These are phyloP conservation scores for Pythium scleroteichum DNA, from an alignment of 352 stramenopile species.

Conservation along the genomic window DNA sequence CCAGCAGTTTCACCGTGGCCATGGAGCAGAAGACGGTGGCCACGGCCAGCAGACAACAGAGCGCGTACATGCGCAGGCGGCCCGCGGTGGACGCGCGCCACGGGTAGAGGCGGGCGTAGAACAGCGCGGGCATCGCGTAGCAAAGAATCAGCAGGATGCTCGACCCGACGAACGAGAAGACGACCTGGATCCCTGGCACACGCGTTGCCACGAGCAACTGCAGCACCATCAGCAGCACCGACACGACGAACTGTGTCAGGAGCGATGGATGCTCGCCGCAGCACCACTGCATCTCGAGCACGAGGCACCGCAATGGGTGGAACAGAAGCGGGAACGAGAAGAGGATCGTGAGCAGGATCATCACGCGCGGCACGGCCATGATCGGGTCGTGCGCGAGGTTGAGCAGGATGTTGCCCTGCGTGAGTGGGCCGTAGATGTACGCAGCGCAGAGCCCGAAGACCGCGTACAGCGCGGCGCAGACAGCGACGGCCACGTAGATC, in stretches of 20 bases:
- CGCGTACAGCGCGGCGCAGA: conserved; percentile 60
- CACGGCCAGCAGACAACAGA: conserved; percentile 36
- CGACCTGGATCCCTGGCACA: conserved; percentile 38
- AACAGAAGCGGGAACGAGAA: conserved; percentile 79
- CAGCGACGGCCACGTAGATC: conserved; percentile 42
- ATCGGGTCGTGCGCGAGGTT: conserved; percentile 73
- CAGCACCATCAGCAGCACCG: conserved; percentile 26
- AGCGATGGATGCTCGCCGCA: conserved; percentile 25
- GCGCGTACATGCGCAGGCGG: conserved; percentile 30
- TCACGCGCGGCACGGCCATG: conserved; percentile 66
- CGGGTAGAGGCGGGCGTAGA: conserved; percentile 50
- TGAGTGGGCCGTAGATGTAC: conserved; percentile 60
- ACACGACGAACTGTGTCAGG: conserved; percentile 34
- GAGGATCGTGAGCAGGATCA: conserved; percentile 71
- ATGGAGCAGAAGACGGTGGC: conserved; percentile 58
- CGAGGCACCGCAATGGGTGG: conserved; percentile 62
- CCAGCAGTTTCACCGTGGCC: conserved; percentile 44
- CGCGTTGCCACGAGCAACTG: conserved; percentile 27
- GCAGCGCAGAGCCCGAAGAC: conserved; percentile 61
- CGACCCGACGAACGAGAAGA: conserved; percentile 77
- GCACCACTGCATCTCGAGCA: conserved; percentile 54
- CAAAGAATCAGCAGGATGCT: conserved; percentile 74
- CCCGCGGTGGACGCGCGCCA: conserved; percentile 37
- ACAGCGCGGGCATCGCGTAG: conserved; percentile 68
- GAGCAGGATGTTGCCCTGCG: conserved; percentile 75